Conservation (phyloP, 371 early-diverging fungal species). For the Mucor indicus region DNA sequence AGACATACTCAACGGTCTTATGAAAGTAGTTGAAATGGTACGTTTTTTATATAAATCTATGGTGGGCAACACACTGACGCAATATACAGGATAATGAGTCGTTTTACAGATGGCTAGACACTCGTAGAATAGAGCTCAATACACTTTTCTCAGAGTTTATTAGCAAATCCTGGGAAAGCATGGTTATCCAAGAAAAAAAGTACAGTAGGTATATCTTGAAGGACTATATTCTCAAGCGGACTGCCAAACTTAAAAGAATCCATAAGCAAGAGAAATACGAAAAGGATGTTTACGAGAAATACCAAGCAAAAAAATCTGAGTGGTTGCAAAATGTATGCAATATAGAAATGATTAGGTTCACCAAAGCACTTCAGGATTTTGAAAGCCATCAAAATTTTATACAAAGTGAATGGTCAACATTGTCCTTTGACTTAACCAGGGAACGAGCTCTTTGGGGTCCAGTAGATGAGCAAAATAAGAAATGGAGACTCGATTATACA, state of each 20-base stretch:
- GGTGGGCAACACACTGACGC: constrained; percentile 18
- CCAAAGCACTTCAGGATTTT: constrained; percentile 61
- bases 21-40: constrained; percentile 44
- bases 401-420: constrained; percentile 65
- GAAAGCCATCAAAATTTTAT: constrained; percentile 62
- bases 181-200: constrained; percentile 50
- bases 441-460: constrained; percentile 70
- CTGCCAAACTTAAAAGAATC: constrained; percentile 53
- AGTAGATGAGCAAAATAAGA: constrained; percentile 22
- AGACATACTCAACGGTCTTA: constrained; percentile 64
- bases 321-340: constrained; percentile 66
- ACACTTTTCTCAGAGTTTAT: constrained; percentile 55
- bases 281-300: constrained; percentile 52
- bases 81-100: constrained; percentile 41
- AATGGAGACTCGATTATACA: constrained; percentile 75
- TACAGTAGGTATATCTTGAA: constrained; percentile 55
- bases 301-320: constrained; percentile 45
- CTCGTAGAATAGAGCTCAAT: constrained; percentile 45
- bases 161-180: constrained; percentile 59
- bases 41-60: background rate
- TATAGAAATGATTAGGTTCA: constrained; percentile 56
- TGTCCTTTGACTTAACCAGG: constrained; percentile 48
- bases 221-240: constrained; percentile 42
- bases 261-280: constrained; percentile 48
- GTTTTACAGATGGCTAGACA: constrained; percentile 58